A percentile compares a stretch with the other conserved stretches of the same genome.
phyloP scores from a whole-genome alignment of 108 stramenopile genomes.

The Bacterosira constricta region DNA sequence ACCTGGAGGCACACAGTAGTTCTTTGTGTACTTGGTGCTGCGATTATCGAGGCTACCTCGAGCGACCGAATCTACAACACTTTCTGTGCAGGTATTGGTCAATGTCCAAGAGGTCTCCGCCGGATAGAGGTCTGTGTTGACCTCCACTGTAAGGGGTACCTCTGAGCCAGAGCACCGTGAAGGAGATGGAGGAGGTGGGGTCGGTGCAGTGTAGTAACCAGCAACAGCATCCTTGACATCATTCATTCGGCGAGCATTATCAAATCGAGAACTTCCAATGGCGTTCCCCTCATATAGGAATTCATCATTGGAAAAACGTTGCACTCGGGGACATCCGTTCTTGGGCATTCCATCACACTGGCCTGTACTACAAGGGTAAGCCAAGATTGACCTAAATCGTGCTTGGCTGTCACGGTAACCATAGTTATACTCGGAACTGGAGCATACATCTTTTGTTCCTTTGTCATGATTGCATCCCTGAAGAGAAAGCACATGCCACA shows the following conservation, averaged over 20 bases:
- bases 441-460: conserved; percentile 11
- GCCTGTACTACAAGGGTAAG: conserved; percentile 7
- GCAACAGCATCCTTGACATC: neutral
- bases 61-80: too few species aligned
- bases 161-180: too few species aligned
- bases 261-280: neutral
- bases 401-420: conserved; percentile 11
- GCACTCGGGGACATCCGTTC: conserved; percentile 3
- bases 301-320: conserved; percentile 13
- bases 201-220: neutral
- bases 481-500: neutral
- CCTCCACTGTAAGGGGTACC: too few species aligned
- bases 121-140: neutral
- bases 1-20: neutral
- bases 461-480: conserved; percentile 32
- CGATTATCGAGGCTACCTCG: too few species aligned
- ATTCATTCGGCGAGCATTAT: conserved; percentile 1
- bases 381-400: conserved; percentile 18
- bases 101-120: conserved; percentile 5
- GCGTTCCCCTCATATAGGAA: neutral
- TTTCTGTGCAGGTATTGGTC: neutral
- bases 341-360: neutral
- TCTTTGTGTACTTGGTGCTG: neutral
- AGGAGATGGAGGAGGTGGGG: neutral
- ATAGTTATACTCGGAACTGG: conserved; percentile 8